Percentiles rank a stretch among this genome's conserved stretches.
phyloP scores from a whole-genome alignment of 2,329 filamentous ascomycete species.

The Arthroderma sp. region DNA sequence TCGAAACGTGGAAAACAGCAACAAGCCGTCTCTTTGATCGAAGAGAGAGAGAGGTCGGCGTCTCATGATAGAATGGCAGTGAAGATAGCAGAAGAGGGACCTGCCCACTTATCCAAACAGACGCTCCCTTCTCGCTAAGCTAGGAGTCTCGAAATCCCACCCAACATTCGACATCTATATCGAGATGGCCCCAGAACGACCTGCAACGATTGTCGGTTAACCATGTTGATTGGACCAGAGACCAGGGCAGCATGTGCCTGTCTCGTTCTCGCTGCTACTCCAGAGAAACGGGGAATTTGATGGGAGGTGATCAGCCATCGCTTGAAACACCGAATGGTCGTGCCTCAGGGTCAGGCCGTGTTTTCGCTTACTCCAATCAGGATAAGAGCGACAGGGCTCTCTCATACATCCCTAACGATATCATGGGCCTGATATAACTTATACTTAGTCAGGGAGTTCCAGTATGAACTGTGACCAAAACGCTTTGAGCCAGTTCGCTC shows the following conservation, averaged over 20 bases:
- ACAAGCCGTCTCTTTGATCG: neutral
- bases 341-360: neutral
- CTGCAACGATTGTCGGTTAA: neutral
- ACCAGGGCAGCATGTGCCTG: neutral
- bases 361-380: neutral
- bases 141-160: neutral
- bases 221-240: neutral
- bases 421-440: neutral
- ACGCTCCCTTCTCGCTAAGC: neutral
- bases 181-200: no score
- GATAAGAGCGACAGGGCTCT: neutral
- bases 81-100: neutral
- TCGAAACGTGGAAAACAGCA: no score
- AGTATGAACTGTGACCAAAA: neutral
- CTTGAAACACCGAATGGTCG: neutral
- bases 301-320: neutral
- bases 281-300: conserved; percentile 3
- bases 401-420: neutral
- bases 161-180: neutral
- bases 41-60: no score
- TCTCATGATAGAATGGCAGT: neutral
- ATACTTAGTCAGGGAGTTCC: neutral
- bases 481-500: neutral
- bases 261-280: neutral
- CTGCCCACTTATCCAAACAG: neutral